Conservation (phyloP, 495 filamentous ascomycete genomes). For the Coniosporium apollinis region DNA sequence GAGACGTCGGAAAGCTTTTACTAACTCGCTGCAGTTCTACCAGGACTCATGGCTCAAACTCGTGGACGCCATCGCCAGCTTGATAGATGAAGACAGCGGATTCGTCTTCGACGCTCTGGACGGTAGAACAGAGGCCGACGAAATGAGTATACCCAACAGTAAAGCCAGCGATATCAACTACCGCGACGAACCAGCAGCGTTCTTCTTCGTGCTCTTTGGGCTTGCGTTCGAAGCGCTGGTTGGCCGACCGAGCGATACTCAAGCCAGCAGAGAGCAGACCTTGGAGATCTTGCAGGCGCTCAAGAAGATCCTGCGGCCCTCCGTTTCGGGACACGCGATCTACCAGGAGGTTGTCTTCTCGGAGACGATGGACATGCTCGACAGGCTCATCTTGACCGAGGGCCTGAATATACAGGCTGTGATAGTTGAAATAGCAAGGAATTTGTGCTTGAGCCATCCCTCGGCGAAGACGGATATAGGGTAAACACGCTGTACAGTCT, state of each 20-base stretch:
- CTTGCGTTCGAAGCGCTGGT: slow-evolving; percentile 91
- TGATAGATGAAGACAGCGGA: slow-evolving; percentile 93
- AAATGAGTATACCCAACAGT: slow-evolving; percentile 19
- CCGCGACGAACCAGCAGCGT: slow-evolving; percentile 91
- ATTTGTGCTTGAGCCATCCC: slow-evolving; percentile 77
- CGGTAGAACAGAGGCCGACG: slow-evolving; percentile 47
- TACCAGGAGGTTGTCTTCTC: slow-evolving; percentile 93
- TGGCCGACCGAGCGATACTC: slow-evolving; percentile 54
- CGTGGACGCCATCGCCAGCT: slow-evolving; percentile 90
- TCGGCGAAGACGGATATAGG: no score
- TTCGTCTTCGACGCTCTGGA: slow-evolving; percentile 95
- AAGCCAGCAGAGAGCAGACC: slow-evolving; percentile 61
- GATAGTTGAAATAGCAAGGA: slow-evolving; percentile 82
- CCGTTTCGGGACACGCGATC: slow-evolving; percentile 91
- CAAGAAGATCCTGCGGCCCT: slow-evolving; percentile 84
- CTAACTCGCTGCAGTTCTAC: slow-evolving; percentile 46
- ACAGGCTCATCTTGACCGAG: slow-evolving; percentile 84
- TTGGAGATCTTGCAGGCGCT: slow-evolving; percentile 79
- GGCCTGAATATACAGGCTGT: slow-evolving; percentile 75
- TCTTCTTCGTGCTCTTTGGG: slow-evolving; percentile 97
- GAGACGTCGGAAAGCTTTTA: no score
- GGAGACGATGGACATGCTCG: slow-evolving; percentile 90
- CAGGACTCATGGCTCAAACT: slow-evolving; percentile 95
- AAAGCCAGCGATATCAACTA: slow-evolving; percentile 72
- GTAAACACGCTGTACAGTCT: no score